These are phyloP conservation scores for Hypomontagnella monticulosa DNA, from an alignment of 495 filamentous ascomycete species.

Conservation along the genomic window DNA sequence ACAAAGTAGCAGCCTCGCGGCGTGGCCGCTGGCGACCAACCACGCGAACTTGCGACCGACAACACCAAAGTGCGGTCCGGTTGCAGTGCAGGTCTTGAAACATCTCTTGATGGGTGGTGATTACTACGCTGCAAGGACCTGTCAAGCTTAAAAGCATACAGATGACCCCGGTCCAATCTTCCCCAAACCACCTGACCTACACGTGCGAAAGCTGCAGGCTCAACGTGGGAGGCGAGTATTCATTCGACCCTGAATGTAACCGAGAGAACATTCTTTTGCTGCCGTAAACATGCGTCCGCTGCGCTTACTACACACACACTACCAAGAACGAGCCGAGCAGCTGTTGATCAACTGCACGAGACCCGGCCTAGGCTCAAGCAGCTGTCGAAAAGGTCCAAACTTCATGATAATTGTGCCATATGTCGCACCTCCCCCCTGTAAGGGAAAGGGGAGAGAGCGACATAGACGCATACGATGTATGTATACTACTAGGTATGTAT, in stretches of 20 bases:
- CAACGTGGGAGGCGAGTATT: constrained; percentile 38
- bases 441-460: constrained; percentile 7
- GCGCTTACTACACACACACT: constrained; percentile 38
- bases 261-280: constrained; percentile 18
- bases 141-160: constrained; percentile 35
- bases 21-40: constrained; percentile 31
- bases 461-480: not conserved
- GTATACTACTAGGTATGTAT: too few relatives aligned
- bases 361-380: constrained; percentile 13
- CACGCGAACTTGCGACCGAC: constrained; percentile 25
- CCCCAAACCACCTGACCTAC: constrained; percentile 44
- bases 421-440: constrained; percentile 27
- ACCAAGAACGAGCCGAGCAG: constrained; percentile 17
- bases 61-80: constrained; percentile 15
- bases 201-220: constrained; percentile 44
- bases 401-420: constrained; percentile 2
- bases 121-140: constrained; percentile 45
- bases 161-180: constrained; percentile 36
- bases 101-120: constrained; percentile 37
- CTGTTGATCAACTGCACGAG: constrained; percentile 28
- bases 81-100: constrained; percentile 41
- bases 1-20: constrained; percentile 33
- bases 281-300: constrained; percentile 25
- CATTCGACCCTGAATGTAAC: constrained; percentile 39
- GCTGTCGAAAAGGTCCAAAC: constrained; percentile 33